Evolutionary conservation across 768 basidiomycete species (phyloP).

Genomic region (Sporobolomyces roseus): DNA sequence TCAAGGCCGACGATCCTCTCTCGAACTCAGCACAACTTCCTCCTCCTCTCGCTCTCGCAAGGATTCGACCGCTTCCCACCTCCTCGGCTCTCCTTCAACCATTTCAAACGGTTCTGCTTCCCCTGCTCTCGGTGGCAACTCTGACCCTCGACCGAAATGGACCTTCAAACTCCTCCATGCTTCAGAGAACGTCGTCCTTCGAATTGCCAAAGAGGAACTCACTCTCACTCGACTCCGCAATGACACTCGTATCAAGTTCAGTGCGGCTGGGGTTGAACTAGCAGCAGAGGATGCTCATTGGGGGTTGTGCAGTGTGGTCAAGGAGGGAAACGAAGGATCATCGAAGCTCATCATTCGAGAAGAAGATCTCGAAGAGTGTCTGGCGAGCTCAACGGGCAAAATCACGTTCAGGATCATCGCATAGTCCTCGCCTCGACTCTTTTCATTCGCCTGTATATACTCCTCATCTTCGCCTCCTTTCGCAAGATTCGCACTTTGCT

Average conservation of each 20-base stretch:
- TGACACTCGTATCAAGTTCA: constrained; percentile 24
- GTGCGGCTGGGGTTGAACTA: constrained; percentile 14
- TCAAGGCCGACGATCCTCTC: constrained; percentile 1
- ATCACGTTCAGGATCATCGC: constrained; percentile 26
- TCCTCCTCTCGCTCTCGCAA: constrained; percentile 20
- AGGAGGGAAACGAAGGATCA: not conserved
- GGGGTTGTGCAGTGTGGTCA: constrained; percentile 10
- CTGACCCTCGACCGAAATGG: not conserved
- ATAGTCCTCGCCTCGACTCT: not conserved
- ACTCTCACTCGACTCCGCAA: constrained; percentile 6
- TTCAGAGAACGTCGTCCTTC: constrained; percentile 30
- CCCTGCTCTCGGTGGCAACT: constrained; percentile 3
- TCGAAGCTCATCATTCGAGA: constrained; percentile 17
- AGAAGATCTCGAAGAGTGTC: constrained; percentile 14
- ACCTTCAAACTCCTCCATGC: constrained; percentile 32
- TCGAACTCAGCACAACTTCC: not conserved
- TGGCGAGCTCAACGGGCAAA: constrained; percentile 6
- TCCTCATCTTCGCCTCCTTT: too few relatives aligned
- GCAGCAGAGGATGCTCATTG: constrained; percentile 5
- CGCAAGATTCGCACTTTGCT: too few relatives aligned
- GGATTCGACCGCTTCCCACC: constrained; percentile 19
- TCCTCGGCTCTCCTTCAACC: not conserved
- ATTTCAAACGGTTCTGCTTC: constrained; percentile 13
- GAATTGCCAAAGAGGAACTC: constrained; percentile 12
- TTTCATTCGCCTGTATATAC: not conserved